phyloP scores from a whole-genome alignment of 768 basidiomycete genomes.

The Favolaschia claudopus region DNA sequence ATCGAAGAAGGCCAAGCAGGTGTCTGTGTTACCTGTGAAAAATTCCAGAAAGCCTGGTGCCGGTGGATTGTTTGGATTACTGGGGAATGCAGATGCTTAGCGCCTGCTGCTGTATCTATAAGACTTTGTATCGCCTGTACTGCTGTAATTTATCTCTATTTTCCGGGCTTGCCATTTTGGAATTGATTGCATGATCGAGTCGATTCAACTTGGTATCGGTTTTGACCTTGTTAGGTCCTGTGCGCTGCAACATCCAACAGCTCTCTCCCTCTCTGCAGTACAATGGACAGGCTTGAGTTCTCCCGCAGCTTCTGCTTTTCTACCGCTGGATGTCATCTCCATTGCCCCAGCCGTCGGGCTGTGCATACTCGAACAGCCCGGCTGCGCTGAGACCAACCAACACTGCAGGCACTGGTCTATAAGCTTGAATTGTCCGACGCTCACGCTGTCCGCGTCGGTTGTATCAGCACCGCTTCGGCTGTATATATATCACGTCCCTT shows the following conservation, averaged over 20 bases:
- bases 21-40: slow-evolving; percentile 29
- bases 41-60: slow-evolving; percentile 9
- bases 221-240: too few species aligned
- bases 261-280: background rate
- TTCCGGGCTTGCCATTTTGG: background rate
- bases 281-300: background rate
- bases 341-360: background rate
- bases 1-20: slow-evolving; percentile 42
- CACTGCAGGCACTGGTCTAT: background rate
- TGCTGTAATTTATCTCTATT: background rate
- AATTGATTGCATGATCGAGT: too few species aligned
- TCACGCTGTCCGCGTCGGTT: slow-evolving; percentile 6
- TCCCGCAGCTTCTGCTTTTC: background rate
- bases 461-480: slow-evolving; percentile 9
- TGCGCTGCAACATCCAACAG: background rate
- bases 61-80: slow-evolving; percentile 21
- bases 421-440: background rate
- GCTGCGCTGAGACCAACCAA: background rate
- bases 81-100: slow-evolving; percentile 27
- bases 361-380: background rate
- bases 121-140: background rate
- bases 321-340: slow-evolving; percentile 4
- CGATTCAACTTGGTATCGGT: too few species aligned
- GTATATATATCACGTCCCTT: background rate
- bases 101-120: background rate